These are phyloP conservation scores for Nadsonia starkeyi-henricii DNA, from an alignment of 1,139 yeast species.

Conservation along the genomic window DNA sequence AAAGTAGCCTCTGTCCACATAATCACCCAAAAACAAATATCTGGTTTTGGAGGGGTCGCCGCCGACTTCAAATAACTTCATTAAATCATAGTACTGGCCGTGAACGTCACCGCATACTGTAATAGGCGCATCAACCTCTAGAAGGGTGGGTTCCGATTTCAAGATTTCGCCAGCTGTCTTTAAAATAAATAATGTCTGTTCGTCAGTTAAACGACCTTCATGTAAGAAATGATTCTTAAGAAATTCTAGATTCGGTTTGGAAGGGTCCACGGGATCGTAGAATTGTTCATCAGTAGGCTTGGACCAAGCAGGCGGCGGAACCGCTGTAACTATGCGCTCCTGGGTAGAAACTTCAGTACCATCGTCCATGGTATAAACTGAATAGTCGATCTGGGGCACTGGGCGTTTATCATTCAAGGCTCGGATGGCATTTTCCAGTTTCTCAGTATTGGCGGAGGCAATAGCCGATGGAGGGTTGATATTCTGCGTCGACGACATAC, in stretches of 20 bases:
- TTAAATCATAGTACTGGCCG: constrained; percentile 84
- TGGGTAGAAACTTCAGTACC: constrained; percentile 54
- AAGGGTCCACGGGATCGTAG: constrained; percentile 32
- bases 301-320: constrained; percentile 54
- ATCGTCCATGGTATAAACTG: constrained; percentile 51
- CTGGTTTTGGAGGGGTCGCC: constrained; percentile 72
- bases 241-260: constrained; percentile 53
- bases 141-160: constrained; percentile 59
- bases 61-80: constrained; percentile 88
- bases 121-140: constrained; percentile 81
- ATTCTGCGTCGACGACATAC: too few relatives aligned
- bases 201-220: constrained; percentile 68
- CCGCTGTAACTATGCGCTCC: constrained; percentile 51
- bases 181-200: constrained; percentile 60
- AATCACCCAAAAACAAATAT: constrained; percentile 84
- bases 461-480: too few relatives aligned
- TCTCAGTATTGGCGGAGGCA: constrained; percentile 7
- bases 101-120: constrained; percentile 96
- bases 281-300: constrained; percentile 58
- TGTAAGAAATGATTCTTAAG: constrained; percentile 58
- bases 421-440: constrained; percentile 52
- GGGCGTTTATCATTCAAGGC: constrained; percentile 48
- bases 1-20: constrained; percentile 89
- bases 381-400: constrained; percentile 31
- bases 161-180: constrained; percentile 56